phyloP scores from a whole-genome alignment of 106 monocot genomes.

The Cymbidium sinense region DNA sequence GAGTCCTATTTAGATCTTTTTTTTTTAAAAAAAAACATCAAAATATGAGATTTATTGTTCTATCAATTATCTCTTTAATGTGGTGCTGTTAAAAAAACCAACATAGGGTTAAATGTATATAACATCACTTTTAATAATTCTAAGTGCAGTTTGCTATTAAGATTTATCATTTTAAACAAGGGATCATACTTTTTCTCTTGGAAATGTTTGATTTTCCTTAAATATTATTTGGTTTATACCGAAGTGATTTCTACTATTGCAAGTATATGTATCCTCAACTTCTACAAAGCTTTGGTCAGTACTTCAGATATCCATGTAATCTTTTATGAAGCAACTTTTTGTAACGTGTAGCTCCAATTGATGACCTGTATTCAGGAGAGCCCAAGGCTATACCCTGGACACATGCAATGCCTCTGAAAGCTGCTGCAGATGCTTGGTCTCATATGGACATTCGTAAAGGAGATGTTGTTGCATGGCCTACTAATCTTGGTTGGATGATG shows the following conservation, averaged over 20 bases:
- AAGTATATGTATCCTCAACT: background rate
- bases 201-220: background rate
- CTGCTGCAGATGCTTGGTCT: constrained; percentile 91
- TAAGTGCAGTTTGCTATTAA: background rate
- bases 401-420: constrained; percentile 86
- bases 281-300: background rate
- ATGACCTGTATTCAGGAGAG: constrained; percentile 46
- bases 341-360: background rate
- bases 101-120: background rate
- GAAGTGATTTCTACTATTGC: background rate
- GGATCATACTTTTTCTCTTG: background rate
- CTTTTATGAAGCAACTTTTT: background rate
- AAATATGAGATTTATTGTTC: background rate
- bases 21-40: background rate
- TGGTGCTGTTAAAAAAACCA: background rate
- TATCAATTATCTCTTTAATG: background rate
- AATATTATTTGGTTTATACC: background rate
- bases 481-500: constrained; percentile 99
- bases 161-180: background rate
- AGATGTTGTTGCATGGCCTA: constrained; percentile 97
- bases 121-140: background rate
- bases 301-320: background rate
- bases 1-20: background rate
- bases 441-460: constrained; percentile 90
- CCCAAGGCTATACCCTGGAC: constrained; percentile 99